These are phyloP conservation scores for Vishniacozyma victoriae DNA, from an alignment of 768 basidiomycete genomes.

Conservation along the genomic window DNA sequence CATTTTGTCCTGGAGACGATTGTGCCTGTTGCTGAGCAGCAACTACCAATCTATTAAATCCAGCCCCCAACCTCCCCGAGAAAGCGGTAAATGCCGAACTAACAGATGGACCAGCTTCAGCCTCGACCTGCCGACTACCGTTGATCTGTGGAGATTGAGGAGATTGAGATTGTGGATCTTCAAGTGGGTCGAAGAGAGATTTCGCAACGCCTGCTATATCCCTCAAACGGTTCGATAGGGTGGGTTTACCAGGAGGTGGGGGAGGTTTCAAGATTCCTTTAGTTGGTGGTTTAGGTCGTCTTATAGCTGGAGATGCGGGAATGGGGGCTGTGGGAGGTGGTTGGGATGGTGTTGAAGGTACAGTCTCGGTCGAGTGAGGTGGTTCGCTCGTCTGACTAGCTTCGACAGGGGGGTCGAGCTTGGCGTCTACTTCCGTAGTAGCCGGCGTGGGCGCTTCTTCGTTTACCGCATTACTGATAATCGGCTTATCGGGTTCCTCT, in stretches of 20 bases:
- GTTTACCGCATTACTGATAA: too few relatives aligned
- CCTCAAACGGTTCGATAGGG: slow-evolving; percentile 37
- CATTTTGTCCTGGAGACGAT: not conserved
- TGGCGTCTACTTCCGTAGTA: too few relatives aligned
- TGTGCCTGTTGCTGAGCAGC: slow-evolving; percentile 2
- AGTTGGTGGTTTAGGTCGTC: slow-evolving; percentile 42
- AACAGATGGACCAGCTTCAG: slow-evolving; percentile 7
- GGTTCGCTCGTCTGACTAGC: not conserved
- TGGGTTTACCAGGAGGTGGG: slow-evolving; percentile 44
- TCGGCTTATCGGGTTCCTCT: too few relatives aligned
- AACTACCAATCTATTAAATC: slow-evolving; percentile 28
- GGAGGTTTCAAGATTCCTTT: slow-evolving; percentile 48
- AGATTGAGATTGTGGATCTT: not conserved
- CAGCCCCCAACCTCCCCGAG: slow-evolving; percentile 34
- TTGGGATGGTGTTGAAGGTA: not conserved
- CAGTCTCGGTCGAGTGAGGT: slow-evolving; percentile 32
- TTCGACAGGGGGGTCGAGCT: too few relatives aligned
- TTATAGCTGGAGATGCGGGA: slow-evolving; percentile 23
- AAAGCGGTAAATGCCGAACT: slow-evolving; percentile 31
- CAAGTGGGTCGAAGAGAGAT: slow-evolving; percentile 5
- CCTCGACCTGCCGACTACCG: slow-evolving; percentile 1
- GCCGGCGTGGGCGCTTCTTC: too few relatives aligned
- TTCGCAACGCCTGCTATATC: slow-evolving; percentile 39
- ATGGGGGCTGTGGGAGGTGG: not conserved
- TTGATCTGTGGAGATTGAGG: slow-evolving; percentile 1